Evolutionary conservation across 805 yeast species (phyloP).

Genomic region (Wickerhamiella azymoides): DNA sequence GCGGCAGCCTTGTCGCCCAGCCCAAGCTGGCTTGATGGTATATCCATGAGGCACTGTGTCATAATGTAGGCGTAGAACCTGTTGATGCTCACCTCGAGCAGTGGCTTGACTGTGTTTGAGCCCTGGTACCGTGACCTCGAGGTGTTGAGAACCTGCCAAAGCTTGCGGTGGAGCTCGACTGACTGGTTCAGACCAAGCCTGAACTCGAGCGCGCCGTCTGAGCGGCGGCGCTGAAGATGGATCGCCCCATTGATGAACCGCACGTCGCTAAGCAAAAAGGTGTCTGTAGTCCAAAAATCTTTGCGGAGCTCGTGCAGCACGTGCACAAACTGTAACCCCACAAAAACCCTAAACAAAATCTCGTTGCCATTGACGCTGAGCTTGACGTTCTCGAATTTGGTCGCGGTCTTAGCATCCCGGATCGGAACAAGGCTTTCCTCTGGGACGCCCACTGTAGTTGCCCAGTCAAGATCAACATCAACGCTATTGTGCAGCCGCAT

Average conservation of each 20-base stretch:
- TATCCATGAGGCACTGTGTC: conserved; percentile 2
- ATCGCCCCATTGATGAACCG: conserved; percentile 3
- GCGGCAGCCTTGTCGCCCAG: neutral
- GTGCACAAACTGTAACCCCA: conserved; percentile 2
- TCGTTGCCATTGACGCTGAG: neutral
- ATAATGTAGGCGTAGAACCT: neutral
- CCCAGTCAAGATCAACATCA: neutral
- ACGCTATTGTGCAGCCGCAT: neutral
- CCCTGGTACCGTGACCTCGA: neutral
- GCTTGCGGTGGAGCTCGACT: neutral
- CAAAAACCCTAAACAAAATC: neutral
- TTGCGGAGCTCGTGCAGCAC: neutral
- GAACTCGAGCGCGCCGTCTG: neutral
- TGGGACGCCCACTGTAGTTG: neutral
- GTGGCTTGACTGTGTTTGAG: neutral
- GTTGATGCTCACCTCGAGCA: conserved; percentile 2
- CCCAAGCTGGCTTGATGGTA: neutral
- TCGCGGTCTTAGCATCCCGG: neutral
- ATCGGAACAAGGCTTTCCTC: neutral
- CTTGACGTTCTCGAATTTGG: neutral
- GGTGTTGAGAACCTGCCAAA: neutral
- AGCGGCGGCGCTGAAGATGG: neutral
- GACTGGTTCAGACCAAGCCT: neutral
- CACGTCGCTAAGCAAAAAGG: neutral
- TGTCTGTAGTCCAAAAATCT: neutral